Evolutionary conservation across 1,284 basidiomycete species (phyloP).

Genomic region (Tylopilus sp.): DNA sequence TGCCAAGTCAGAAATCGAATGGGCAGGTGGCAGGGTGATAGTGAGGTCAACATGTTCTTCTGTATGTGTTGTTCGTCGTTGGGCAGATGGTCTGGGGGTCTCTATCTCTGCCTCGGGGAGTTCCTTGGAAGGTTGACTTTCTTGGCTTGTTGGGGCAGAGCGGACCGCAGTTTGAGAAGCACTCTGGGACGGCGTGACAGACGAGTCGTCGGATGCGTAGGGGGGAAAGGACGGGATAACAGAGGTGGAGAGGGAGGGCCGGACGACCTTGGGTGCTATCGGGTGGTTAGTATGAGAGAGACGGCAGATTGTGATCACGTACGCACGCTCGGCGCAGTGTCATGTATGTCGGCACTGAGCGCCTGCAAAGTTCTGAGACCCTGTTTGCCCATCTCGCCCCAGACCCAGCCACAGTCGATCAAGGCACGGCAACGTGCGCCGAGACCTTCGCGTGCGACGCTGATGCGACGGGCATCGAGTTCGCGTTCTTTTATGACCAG

Average conservation of each 20-base stretch:
- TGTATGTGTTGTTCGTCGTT: not conserved
- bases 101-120: not conserved
- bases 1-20: constrained; percentile 61
- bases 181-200: constrained; percentile 74
- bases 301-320: not conserved
- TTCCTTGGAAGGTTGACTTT: constrained; percentile 12
- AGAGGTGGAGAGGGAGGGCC: constrained; percentile 19
- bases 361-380: constrained; percentile 57
- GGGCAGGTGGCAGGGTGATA: constrained; percentile 64
- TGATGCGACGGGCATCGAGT: constrained; percentile 61
- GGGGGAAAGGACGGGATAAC: constrained; percentile 26
- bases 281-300: not conserved
- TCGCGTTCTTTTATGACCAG: constrained; percentile 75
- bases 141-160: constrained; percentile 26
- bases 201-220: constrained; percentile 58
- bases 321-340: not conserved
- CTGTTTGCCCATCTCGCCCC: constrained; percentile 73
- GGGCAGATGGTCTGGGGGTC: not conserved
- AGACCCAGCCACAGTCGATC: constrained; percentile 72
- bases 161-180: constrained; percentile 58
- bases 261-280: constrained; percentile 3
- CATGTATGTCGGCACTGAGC: constrained; percentile 10
- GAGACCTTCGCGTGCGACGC: constrained; percentile 69
- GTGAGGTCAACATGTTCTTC: constrained; percentile 19
- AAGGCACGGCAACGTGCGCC: constrained; percentile 70